Evolutionary conservation across 2,329 filamentous ascomycete genomes (phyloP).

Genomic region (Thyridium curvatum): DNA sequence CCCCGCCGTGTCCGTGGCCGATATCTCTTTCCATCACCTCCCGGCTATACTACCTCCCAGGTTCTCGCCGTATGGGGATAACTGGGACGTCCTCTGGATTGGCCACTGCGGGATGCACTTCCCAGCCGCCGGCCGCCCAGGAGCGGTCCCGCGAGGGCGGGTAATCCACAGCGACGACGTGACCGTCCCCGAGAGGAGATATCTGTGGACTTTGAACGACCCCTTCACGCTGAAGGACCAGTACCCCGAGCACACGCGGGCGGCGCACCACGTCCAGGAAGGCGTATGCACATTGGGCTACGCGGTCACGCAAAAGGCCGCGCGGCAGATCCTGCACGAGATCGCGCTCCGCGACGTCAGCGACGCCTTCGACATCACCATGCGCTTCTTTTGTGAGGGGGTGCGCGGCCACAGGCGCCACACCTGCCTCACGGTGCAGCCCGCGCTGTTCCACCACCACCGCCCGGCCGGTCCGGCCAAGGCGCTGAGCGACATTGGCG

Average conservation of each 20-base stretch:
- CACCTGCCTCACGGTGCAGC: constrained; percentile 19
- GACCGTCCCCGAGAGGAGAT: constrained; percentile 24
- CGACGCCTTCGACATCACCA: constrained; percentile 33
- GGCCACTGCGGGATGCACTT: constrained; percentile 38
- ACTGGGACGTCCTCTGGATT: constrained; percentile 48
- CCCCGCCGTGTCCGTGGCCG: too few species aligned
- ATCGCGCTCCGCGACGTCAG: constrained; percentile 33
- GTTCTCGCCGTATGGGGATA: constrained; percentile 43
- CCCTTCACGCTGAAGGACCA: constrained; percentile 26
- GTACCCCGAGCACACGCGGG: constrained; percentile 35
- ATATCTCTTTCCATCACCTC: too few species aligned
- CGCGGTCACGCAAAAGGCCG: constrained; percentile 34
- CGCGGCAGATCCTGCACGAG: constrained; percentile 33
- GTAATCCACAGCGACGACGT: constrained; percentile 19
- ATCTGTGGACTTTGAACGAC: constrained; percentile 27
- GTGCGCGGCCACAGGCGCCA: too few species aligned
- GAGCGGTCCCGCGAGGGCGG: too few species aligned
- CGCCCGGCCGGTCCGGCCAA: too few species aligned
- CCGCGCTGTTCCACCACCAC: constrained; percentile 19
- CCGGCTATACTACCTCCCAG: too few species aligned
- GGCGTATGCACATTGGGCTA: constrained; percentile 31
- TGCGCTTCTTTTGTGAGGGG: constrained; percentile 40
- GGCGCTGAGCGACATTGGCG: too few species aligned
- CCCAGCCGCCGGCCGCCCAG: constrained; percentile 10
- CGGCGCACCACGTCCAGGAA: constrained; percentile 34